Evolutionary conservation across 2,329 filamentous ascomycete genomes (phyloP), one percentile per base, ranked within the genome.

Genomic region (Pseudopithomyces maydicus): DNA sequence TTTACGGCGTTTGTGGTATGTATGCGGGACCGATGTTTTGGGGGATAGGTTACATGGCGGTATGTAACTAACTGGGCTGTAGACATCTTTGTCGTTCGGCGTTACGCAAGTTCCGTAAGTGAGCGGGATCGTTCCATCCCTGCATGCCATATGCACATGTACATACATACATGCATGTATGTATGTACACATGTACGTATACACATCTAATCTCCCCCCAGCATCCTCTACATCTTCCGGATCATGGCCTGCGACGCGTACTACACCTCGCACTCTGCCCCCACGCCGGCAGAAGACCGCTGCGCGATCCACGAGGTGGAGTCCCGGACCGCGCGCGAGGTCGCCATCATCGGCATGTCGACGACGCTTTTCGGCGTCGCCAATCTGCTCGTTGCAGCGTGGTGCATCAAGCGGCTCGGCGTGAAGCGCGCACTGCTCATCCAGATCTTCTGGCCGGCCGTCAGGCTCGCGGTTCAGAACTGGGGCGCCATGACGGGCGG

Each of bases 221-320:
- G 58, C 41, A 70, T 83, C 6, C 72, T 89, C 44, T 89, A 88
- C 71, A 86, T 88, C 22, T 90, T 91, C 64, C 86, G 87, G 55
- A 70, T 89, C 1, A 90, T 91, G 88, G 86, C 85, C 48, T 91
- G 89, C 73, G 86, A 91, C 53, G 82, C 84, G 50, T 91, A 86
- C 70, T 91, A 90, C 73, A 77, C 80, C 35, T 77, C 78, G 2
- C 84, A 90, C 65, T 80, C 83, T 12, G 79, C 81, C 0, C 57
- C 32, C 52, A 63, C 75, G 10, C 81, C 79, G 1, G 65, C 72
- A 3, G 78, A 79, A 3, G 83, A 87, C 57, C 79, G 84, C 15
- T 91, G 89, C 67, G 80, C 79, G 45, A 80, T 81, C 33, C 84
- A 84, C 52, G 83, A 85, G 59, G 88, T 91, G 57, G 83, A 88